A percentile compares a stretch with the other conserved stretches of the same genome.
Conservation (phyloP, 116 monocot genomes). For the Papilionanthe hybrid region DNA sequence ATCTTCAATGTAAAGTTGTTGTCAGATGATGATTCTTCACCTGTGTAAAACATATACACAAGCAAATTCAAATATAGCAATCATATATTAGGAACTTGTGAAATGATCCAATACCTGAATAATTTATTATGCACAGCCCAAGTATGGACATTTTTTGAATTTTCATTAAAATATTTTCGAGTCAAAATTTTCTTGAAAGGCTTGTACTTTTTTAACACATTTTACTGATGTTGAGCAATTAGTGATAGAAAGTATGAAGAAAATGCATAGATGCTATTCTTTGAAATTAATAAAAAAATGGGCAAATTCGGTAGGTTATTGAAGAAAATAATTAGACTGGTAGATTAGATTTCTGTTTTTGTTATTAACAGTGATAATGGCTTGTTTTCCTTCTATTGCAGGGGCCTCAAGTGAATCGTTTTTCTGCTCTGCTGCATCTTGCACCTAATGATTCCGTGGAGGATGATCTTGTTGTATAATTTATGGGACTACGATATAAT, state of each 20-base stretch:
- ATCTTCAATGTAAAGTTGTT: no score
- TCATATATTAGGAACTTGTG: no score
- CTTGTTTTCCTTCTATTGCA: slow-evolving; percentile 22
- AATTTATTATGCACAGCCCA: neutral
- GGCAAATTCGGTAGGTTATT: neutral
- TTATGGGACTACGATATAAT: no score
- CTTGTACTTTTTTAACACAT: neutral
- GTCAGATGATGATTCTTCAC: no score
- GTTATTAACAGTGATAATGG: no score
- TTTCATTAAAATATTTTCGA: neutral
- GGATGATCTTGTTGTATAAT: no score
- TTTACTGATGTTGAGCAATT: neutral
- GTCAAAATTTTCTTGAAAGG: neutral
- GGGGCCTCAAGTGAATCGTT: slow-evolving; percentile 58
- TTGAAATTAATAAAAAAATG: neutral
- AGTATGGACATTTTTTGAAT: neutral
- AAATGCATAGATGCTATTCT: neutral
- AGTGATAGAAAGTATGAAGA: neutral
- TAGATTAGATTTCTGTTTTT: no score
- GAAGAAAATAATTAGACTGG: no score
- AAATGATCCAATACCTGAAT: neutral
- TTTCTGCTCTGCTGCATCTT: slow-evolving; percentile 64
- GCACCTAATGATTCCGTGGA: slow-evolving; percentile 37
- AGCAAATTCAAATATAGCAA: no score
- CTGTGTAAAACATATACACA: no score